phyloP scores from a whole-genome alignment of 176 grass and related monocot genomes.

The Cenchrus americanus region DNA sequence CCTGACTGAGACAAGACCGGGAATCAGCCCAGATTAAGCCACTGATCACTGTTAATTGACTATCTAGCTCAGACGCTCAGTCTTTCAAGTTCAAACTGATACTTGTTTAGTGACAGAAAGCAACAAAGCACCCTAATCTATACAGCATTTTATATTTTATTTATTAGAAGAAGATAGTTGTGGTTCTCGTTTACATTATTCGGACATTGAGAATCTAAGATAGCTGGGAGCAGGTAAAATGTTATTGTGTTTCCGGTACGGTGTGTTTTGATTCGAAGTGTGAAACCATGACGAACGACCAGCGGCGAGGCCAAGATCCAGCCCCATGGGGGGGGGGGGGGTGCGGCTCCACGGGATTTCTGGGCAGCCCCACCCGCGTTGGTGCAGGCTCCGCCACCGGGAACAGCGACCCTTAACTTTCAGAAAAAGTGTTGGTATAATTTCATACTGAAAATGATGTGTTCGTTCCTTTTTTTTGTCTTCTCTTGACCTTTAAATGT shows the following conservation, averaged over 20 bases:
- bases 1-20: neutral
- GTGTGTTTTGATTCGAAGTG: neutral
- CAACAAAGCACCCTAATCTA: neutral
- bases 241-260: neutral
- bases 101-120: neutral
- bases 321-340: no score
- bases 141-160: neutral
- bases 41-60: neutral
- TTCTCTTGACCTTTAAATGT: no score
- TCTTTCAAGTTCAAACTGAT: neutral
- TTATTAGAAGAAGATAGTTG: neutral
- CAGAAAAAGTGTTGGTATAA: no score
- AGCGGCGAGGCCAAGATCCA: no score
- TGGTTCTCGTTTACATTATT: neutral
- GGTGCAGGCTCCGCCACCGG: no score
- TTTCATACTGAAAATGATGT: no score
- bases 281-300: neutral
- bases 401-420: no score
- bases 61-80: neutral
- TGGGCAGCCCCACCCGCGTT: no score
- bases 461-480: no score
- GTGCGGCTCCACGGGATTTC: no score
- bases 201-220: neutral
- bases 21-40: neutral
- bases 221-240: neutral